Evolutionary conservation across 805 yeast genomes (phyloP).

Genomic region (Cyberlindnera bimundalis): DNA sequence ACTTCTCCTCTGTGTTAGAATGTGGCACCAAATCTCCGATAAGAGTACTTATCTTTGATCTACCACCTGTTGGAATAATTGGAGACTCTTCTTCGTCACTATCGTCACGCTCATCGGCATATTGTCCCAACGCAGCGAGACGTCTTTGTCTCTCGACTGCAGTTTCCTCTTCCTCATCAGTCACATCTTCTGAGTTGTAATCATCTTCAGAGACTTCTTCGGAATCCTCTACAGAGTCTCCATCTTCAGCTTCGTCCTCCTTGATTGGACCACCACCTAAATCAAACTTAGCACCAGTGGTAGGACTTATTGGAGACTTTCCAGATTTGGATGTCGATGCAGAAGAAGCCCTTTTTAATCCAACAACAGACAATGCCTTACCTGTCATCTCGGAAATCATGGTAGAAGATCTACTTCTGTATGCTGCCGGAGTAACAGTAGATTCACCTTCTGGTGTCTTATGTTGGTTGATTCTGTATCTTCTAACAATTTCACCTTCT

Average conservation of each 20-base stretch:
- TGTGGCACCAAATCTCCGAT: conserved; percentile 9
- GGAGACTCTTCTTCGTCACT: conserved; percentile 31
- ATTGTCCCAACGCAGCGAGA: conserved; percentile 20
- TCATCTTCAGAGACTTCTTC: conserved; percentile 24
- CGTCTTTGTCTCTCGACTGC: conserved; percentile 23
- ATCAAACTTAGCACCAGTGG: background rate
- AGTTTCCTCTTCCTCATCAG: conserved; percentile 22
- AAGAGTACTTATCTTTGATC: conserved; percentile 9
- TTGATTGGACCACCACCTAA: background rate
- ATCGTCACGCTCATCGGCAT: conserved; percentile 24
- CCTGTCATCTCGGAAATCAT: conserved; percentile 25
- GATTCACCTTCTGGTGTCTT: conserved; percentile 6
- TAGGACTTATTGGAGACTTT: background rate
- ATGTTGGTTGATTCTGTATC: conserved; percentile 72
- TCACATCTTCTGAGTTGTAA: conserved; percentile 19
- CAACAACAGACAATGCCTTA: conserved; percentile 54
- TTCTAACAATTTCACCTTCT: conserved; percentile 86
- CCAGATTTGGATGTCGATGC: background rate
- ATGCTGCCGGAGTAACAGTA: background rate
- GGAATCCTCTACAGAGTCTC: conserved; percentile 1
- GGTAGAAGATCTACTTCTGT: conserved; percentile 35
- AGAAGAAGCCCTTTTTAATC: conserved; percentile 34
- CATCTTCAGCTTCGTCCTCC: conserved; percentile 6
- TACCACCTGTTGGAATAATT: conserved; percentile 20
- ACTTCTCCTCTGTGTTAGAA: conserved; percentile 28